These are phyloP conservation scores for Xylaria cubensis DNA, from an alignment of 495 filamentous ascomycete genomes.

Conservation along the genomic window DNA sequence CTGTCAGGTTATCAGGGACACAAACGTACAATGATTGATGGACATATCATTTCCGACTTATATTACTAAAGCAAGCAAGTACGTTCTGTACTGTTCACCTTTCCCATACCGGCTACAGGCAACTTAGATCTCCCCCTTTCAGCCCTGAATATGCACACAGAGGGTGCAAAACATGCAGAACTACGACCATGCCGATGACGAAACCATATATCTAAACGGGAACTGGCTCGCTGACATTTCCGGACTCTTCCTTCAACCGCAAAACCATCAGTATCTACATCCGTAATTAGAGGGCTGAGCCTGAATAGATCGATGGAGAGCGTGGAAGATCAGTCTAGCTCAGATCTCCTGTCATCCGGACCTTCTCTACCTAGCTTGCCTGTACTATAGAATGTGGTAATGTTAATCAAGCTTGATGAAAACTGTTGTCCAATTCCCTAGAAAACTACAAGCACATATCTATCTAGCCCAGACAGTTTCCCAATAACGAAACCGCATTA, in stretches of 20 bases:
- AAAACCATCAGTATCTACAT: too few species aligned
- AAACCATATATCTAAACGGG: neutral
- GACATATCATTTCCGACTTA: too few species aligned
- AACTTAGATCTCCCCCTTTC: neutral
- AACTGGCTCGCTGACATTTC: neutral
- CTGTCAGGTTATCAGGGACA: neutral
- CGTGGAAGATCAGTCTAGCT: neutral
- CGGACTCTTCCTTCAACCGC: neutral
- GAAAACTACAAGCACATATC: neutral
- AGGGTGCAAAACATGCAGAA: neutral
- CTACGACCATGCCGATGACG: neutral
- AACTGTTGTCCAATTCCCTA: neutral
- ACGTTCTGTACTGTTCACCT: neutral
- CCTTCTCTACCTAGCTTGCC: neutral
- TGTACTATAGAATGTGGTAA: neutral
- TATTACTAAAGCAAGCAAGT: neutral
- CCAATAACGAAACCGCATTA: neutral
- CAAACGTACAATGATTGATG: neutral
- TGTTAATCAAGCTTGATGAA: neutral
- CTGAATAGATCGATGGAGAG: neutral
- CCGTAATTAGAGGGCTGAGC: too few species aligned
- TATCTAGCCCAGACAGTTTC: neutral
- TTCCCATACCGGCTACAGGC: neutral
- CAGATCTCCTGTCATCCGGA: neutral
- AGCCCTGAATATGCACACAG: neutral